Percentiles rank a stretch among this genome's conserved stretches.
phyloP scores from a whole-genome alignment of 2,329 filamentous ascomycete genomes.

The Aureobasidium sp. region DNA sequence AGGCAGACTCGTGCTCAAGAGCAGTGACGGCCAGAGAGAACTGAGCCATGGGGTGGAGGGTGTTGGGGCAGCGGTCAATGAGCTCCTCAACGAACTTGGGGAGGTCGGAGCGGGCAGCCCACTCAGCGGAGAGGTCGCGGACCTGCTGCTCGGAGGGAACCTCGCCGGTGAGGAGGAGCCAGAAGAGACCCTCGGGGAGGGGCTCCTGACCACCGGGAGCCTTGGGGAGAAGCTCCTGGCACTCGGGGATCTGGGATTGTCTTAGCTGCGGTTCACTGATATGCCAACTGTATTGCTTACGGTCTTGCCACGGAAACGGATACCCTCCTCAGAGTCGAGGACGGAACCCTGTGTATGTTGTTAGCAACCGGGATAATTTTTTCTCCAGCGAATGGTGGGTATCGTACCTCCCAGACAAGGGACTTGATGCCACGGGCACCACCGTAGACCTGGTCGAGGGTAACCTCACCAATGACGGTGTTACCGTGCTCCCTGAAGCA shows the following conservation, averaged over 20 bases:
- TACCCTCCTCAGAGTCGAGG: constrained; percentile 96
- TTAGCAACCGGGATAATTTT: not conserved
- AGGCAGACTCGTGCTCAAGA: constrained; percentile 95
- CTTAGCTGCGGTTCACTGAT: constrained; percentile 11
- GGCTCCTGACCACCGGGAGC: constrained; percentile 14
- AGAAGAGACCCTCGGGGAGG: constrained; percentile 71
- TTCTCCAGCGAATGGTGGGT: not conserved
- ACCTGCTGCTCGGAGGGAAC: constrained; percentile 97
- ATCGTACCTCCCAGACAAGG: constrained; percentile 80
- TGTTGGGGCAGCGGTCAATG: constrained; percentile 97
- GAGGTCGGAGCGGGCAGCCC: constrained; percentile 92
- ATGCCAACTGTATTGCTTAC: constrained; percentile 31
- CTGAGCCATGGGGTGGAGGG: constrained; percentile 99
- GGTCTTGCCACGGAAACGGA: constrained; percentile 97
- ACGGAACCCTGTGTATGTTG: constrained; percentile 61
- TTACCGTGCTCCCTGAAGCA: constrained; percentile 71
- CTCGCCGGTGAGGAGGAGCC: constrained; percentile 97
- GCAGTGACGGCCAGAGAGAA: constrained; percentile 96
- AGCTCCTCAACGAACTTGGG: constrained; percentile 99
- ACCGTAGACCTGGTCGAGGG: constrained; percentile 97
- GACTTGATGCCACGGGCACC: constrained; percentile 98
- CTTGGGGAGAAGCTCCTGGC: constrained; percentile 65
- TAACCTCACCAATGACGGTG: constrained; percentile 96
- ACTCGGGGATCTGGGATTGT: constrained; percentile 72
- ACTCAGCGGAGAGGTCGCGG: constrained; percentile 94